Evolutionary conservation across 768 basidiomycete species (phyloP).

Genomic region (Mycena olivaceomarginata): DNA sequence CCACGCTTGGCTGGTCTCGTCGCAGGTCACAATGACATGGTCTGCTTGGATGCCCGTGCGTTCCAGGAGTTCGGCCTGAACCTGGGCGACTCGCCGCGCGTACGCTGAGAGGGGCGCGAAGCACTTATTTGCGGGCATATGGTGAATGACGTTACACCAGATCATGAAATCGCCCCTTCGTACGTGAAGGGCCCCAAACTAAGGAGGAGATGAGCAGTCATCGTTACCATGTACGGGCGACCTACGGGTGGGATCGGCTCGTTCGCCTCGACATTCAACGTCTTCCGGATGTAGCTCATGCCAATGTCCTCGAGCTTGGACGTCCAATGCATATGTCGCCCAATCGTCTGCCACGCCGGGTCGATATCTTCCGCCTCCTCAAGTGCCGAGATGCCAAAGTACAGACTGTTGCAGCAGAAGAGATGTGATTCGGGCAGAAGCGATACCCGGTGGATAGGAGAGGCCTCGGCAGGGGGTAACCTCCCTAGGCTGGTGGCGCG

Average conservation of each 20-base stretch:
- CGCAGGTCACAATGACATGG: slow-evolving; percentile 63
- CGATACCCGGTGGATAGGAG: slow-evolving; percentile 30
- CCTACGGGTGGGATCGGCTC: slow-evolving; percentile 49
- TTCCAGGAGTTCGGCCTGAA: slow-evolving; percentile 50
- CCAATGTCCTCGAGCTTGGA: slow-evolving; percentile 48
- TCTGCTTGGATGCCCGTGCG: slow-evolving; percentile 48
- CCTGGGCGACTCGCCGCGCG: slow-evolving; percentile 55
- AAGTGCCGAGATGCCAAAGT: slow-evolving; percentile 40
- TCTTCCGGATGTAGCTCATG: slow-evolving; percentile 45
- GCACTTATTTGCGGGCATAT: slow-evolving; percentile 49
- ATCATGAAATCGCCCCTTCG: slow-evolving; percentile 59
- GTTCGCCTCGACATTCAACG: slow-evolving; percentile 44
- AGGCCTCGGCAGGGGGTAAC: slow-evolving; percentile 28
- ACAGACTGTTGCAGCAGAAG: slow-evolving; percentile 47
- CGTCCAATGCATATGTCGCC: slow-evolving; percentile 54
- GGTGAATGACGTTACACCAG: slow-evolving; percentile 48
- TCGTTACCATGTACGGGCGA: no score
- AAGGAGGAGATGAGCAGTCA: no score
- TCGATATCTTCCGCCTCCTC: slow-evolving; percentile 40
- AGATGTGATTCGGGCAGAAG: slow-evolving; percentile 47
- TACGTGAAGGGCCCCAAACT: slow-evolving; percentile 31
- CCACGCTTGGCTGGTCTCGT: slow-evolving; percentile 59
- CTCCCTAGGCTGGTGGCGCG: slow-evolving; percentile 16
- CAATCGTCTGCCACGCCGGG: slow-evolving; percentile 56
- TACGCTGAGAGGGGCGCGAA: slow-evolving; percentile 54